Conservation (phyloP, 2,329 filamentous ascomycete species). For the Epichloe amarillans region DNA sequence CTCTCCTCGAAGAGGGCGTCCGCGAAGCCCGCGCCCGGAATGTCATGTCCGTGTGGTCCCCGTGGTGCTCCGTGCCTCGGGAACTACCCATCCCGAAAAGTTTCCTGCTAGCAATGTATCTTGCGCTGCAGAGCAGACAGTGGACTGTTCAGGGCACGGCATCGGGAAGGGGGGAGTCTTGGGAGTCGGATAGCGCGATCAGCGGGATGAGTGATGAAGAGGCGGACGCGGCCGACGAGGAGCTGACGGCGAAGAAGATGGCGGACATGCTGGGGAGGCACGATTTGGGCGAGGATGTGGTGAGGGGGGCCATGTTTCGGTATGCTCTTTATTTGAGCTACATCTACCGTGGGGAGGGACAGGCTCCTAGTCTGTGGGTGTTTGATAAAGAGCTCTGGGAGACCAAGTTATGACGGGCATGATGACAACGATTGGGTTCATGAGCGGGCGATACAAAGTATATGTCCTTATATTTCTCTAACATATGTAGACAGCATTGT, state of each 20-base stretch:
- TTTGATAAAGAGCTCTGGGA: conserved; percentile 12
- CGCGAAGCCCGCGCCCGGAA: conserved; percentile 12
- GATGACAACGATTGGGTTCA: no score
- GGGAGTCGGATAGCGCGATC: conserved; percentile 6
- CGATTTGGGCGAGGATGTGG: conserved; percentile 11
- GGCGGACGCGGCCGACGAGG: neutral
- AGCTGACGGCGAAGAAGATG: conserved; percentile 9
- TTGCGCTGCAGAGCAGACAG: conserved; percentile 15
- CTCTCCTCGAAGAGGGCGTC: conserved; percentile 12
- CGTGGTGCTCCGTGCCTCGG: conserved; percentile 19
- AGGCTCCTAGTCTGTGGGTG: conserved; percentile 20
- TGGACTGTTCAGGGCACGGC: conserved; percentile 7
- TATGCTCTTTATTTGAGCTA: conserved; percentile 24
- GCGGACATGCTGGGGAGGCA: conserved; percentile 9
- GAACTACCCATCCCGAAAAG: conserved; percentile 16
- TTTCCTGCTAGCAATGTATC: conserved; percentile 19
- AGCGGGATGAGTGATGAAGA: conserved; percentile 4
- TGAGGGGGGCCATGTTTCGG: conserved; percentile 19
- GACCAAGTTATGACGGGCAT: conserved; percentile 1
- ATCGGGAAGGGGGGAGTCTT: neutral
- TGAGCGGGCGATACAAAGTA: no score
- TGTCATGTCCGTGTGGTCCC: conserved; percentile 20
- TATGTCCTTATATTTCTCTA: no score
- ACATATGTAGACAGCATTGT: no score
- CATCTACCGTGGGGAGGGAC: conserved; percentile 11